Evolutionary conservation across 495 filamentous ascomycete species (phyloP), one percentile per base, ranked within the genome.

Genomic region (Pseudoneurospora amorphoporcata): DNA sequence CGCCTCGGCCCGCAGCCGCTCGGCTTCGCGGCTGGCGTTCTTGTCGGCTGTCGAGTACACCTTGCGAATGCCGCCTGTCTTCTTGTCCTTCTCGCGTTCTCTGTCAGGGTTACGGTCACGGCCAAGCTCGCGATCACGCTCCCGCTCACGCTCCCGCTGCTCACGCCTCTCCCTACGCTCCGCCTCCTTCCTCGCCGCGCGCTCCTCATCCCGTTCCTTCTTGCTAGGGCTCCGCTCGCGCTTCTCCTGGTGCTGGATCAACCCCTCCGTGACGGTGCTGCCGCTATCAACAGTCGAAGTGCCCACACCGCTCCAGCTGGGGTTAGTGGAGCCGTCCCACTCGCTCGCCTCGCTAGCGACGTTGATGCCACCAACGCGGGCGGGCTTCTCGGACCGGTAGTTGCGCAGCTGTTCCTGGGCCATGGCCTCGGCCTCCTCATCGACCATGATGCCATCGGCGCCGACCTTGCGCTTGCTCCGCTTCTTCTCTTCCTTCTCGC

Each of bases 321-420:
- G 89, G 84, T 81, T 87, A 76, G 82, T 90, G 7, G 82, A 85
- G 58, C 86, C 87, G 77, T 91, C 92, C 82, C 90, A 90, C 75
- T 90, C 87, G 72, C 88, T 91, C 68, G 88, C 92, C 70, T 97
- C 94, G 58, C 87, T 81, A 74, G 91, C 84, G 68, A 89, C 88
- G 79, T 97, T 97, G 76, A 97, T 82, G 19, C 94, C 94, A 45
- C 94, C 94, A 23, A 97, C 92, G 40, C 90, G 86, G 3, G 94
- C 94, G 5, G 93, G 83, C 76, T 91, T 92, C 81, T 97, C 94
- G 77, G 92, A 86, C 8, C 93, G 90, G 83, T 97, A 97, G 2
- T 88, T 87, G 45, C 91, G 88, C 39, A 88, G 79, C 9, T 84
- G 79, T 70, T 82, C 75, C 75, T 85, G 77, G 58, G 94, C 89